Evolutionary conservation across 257 asterid genomes (phyloP).

Genomic region (Anisodus tanguticus): DNA sequence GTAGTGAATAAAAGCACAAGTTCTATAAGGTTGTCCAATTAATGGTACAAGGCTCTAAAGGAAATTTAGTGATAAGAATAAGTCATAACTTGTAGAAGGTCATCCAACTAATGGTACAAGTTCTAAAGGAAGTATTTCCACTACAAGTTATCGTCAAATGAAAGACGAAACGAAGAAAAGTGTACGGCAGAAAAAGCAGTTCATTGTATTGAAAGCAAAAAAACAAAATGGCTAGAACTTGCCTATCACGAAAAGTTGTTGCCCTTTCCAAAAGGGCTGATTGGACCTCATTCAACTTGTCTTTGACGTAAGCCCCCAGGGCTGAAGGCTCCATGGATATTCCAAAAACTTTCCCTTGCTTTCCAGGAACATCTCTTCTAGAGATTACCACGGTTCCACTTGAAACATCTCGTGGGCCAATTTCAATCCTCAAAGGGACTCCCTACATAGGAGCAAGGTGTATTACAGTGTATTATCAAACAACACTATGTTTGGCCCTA

Average conservation of each 20-base stretch:
- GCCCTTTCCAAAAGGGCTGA: conserved; percentile 79
- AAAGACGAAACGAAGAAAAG: not conserved
- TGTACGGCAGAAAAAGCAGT: conserved; percentile 29
- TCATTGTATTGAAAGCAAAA: conserved; percentile 5
- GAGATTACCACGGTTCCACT: conserved; percentile 81
- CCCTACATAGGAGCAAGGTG: conserved; percentile 63
- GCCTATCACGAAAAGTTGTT: conserved; percentile 79
- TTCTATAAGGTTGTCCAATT: not conserved
- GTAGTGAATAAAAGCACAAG: not conserved
- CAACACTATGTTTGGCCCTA: not conserved
- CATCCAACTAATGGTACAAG: conserved; percentile 9
- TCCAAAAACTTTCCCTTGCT: conserved; percentile 93
- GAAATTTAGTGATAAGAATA: not conserved
- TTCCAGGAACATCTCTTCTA: conserved; percentile 93
- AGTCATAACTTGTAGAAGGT: not conserved
- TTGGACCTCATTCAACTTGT: conserved; percentile 77
- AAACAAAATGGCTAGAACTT: conserved; percentile 31
- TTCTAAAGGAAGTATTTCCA: not conserved
- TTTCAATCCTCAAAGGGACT: conserved; percentile 91
- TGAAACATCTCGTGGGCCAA: conserved; percentile 94
- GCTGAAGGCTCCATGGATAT: conserved; percentile 85
- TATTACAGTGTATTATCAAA: conserved; percentile 19
- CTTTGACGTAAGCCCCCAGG: conserved; percentile 68
- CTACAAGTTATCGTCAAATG: not conserved
- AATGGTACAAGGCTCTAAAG: not conserved